These are phyloP conservation scores for Crataegus laevigata DNA, from an alignment of 306 rosid species.

Conservation along the genomic window DNA sequence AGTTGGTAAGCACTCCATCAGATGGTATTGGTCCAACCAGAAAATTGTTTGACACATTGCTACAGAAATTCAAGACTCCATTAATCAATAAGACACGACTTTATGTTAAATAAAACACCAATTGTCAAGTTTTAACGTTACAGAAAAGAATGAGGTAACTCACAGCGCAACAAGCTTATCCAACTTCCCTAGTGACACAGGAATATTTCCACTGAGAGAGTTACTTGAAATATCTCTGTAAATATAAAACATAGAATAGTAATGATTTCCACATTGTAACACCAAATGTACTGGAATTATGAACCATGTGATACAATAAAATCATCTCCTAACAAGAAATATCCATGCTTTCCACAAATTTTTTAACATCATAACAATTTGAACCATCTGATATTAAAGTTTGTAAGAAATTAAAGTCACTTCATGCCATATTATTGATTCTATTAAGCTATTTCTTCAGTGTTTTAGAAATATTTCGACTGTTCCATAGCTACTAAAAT, in stretches of 20 bases:
- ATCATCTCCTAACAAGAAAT: too few relatives aligned
- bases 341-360: background rate
- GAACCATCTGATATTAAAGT: background rate
- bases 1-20: conserved; percentile 74
- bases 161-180: conserved; percentile 56
- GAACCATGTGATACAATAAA: background rate
- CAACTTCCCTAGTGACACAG: conserved; percentile 75
- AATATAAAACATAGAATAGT: conserved; percentile 14
- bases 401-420: background rate
- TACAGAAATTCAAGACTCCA: conserved; percentile 27
- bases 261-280: conserved; percentile 12
- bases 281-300: conserved; percentile 5
- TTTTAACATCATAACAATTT: background rate
- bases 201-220: conserved; percentile 78
- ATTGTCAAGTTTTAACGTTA: background rate
- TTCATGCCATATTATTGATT: background rate
- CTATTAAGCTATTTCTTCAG: background rate
- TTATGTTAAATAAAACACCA: background rate
- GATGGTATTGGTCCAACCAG: conserved; percentile 90
- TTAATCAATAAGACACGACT: background rate
- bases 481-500: background rate
- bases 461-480: background rate
- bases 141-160: conserved; percentile 29
- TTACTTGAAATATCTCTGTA: conserved; percentile 92
- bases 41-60: conserved; percentile 88